Conservation (phyloP, 257 asterid species). For the Coffea canephora region DNA sequence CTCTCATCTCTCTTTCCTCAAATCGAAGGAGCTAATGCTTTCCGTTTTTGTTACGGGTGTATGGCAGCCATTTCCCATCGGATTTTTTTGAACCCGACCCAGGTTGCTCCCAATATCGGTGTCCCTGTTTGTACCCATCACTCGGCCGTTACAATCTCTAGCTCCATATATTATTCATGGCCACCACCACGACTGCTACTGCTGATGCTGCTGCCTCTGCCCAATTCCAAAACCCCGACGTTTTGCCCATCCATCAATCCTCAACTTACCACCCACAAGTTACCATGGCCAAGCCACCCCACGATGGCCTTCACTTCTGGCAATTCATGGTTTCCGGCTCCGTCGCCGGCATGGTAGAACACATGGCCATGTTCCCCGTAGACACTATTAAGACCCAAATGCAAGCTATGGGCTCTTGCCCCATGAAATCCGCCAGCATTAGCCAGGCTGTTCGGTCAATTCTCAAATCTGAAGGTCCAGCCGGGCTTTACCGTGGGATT, state of each 20-base stretch:
- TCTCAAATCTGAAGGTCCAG: conserved; percentile 59
- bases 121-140: background rate
- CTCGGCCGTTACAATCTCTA: conserved; percentile 1
- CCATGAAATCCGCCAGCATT: conserved; percentile 60
- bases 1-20: background rate
- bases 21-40: background rate
- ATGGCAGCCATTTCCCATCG: conserved; percentile 8
- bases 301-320: conserved; percentile 85
- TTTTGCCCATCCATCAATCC: conserved; percentile 44
- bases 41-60: background rate
- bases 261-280: conserved; percentile 25
- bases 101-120: background rate
- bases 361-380: conserved; percentile 97
- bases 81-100: background rate
- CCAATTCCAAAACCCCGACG: conserved; percentile 63
- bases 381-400: conserved; percentile 90
- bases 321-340: conserved; percentile 97
- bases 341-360: conserved; percentile 86
- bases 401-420: conserved; percentile 93
- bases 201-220: conserved; percentile 46
- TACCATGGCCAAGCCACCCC: conserved; percentile 41
- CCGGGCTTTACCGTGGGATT: conserved; percentile 85
- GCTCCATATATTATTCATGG: conserved; percentile 39
- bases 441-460: conserved; percentile 63
- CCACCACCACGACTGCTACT: conserved; percentile 34